A percentile compares a stretch with the other conserved stretches of the same genome.
Evolutionary conservation across 108 stramenopile species (phyloP).

Genomic region (Nitzschia sp.): DNA sequence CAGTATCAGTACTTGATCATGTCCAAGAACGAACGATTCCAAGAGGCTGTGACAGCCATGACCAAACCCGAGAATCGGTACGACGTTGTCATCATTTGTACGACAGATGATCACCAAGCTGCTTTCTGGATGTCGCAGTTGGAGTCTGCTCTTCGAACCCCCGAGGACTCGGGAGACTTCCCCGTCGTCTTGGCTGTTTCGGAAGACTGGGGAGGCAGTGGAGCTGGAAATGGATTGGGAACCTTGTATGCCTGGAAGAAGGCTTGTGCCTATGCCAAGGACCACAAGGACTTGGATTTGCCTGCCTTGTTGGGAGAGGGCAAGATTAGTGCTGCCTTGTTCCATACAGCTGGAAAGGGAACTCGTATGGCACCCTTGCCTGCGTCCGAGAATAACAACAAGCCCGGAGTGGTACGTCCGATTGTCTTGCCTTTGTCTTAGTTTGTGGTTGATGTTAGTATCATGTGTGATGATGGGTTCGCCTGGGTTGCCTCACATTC

Average conservation of each 20-base stretch:
- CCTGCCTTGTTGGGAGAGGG: slow-evolving; percentile 39
- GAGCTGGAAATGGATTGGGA: slow-evolving; percentile 94
- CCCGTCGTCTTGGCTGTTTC: slow-evolving; percentile 91
- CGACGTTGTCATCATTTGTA: slow-evolving; percentile 96
- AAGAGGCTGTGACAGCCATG: slow-evolving; percentile 78
- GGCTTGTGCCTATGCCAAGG: slow-evolving; percentile 76
- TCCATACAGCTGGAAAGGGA: slow-evolving; percentile 97
- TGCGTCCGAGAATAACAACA: slow-evolving; percentile 98
- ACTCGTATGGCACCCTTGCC: slow-evolving; percentile 97
- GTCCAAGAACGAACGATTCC: slow-evolving; percentile 46
- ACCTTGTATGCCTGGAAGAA: slow-evolving; percentile 95
- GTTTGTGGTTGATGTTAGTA: too few species aligned
- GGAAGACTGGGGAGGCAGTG: slow-evolving; percentile 92
- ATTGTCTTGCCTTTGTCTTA: slow-evolving; percentile 18
- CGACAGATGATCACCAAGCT: slow-evolving; percentile 94
- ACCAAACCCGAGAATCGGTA: slow-evolving; percentile 64
- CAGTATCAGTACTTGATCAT: slow-evolving; percentile 6
- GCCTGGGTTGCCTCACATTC: too few species aligned
- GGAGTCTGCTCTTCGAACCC: background rate
- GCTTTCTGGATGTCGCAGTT: slow-evolving; percentile 96
- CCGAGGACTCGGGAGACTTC: slow-evolving; percentile 24
- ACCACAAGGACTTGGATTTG: slow-evolving; percentile 60
- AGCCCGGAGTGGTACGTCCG: slow-evolving; percentile 93
- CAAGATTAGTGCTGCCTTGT: slow-evolving; percentile 86
- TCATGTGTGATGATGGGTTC: too few species aligned